Conservation (phyloP, 768 basidiomycete genomes). For the Boletellus emodensis region DNA sequence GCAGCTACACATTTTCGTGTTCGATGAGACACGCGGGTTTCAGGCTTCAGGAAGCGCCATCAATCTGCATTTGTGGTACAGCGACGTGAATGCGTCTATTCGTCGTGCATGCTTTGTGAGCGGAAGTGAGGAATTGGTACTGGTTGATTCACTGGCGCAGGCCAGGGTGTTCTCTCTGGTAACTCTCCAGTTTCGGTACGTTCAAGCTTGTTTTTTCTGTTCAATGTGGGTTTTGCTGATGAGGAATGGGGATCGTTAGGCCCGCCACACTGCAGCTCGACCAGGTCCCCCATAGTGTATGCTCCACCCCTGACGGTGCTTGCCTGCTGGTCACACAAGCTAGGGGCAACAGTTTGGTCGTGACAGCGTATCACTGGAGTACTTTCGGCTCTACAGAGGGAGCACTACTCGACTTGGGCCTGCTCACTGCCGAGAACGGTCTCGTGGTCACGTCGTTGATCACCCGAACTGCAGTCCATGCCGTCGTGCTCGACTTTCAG, state of each 20-base stretch:
- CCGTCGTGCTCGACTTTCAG: conserved; percentile 38
- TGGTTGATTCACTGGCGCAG: conserved; percentile 42
- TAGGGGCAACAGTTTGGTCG: conserved; percentile 3
- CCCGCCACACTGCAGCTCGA: conserved; percentile 43
- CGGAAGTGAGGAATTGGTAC: conserved; percentile 49
- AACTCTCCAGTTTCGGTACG: conserved; percentile 51
- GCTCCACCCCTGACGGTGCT: conserved; percentile 52
- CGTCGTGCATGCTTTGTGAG: conserved; percentile 40
- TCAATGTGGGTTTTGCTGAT: not conserved
- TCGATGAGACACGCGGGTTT: conserved; percentile 43
- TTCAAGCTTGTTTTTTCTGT: not conserved
- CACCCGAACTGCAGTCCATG: conserved; percentile 39
- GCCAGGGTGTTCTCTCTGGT: conserved; percentile 53
- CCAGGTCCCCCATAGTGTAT: conserved; percentile 26
- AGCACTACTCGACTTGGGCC: conserved; percentile 34
- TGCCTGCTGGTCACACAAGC: conserved; percentile 41
- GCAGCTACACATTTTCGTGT: conserved; percentile 42
- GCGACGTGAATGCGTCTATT: conserved; percentile 22
- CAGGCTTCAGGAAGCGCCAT: conserved; percentile 40
- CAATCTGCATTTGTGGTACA: conserved; percentile 44
- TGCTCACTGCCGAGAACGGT: conserved; percentile 16
- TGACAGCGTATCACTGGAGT: conserved; percentile 50
- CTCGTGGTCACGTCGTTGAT: conserved; percentile 44
- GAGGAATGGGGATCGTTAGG: conserved; percentile 21
- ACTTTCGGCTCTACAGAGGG: conserved; percentile 53